Conservation (phyloP, 768 basidiomycete genomes). For the Exidia glandulosa region DNA sequence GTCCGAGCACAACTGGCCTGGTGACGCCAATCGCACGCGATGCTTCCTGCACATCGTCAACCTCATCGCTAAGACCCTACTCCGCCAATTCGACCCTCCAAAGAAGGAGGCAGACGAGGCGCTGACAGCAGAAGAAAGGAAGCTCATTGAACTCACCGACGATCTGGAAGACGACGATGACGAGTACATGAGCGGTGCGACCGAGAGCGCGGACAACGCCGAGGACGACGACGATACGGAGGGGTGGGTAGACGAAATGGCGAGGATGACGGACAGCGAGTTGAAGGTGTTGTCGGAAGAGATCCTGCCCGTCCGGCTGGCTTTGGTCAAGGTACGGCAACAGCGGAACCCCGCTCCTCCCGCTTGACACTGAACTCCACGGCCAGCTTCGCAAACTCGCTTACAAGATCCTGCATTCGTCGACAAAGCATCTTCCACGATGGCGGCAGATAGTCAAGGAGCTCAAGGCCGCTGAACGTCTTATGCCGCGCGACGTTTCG, state of each 20-base stretch:
- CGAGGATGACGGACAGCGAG: constrained; percentile 7
- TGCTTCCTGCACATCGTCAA: constrained; percentile 23
- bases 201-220: constrained; percentile 26
- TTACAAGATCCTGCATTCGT: constrained; percentile 15
- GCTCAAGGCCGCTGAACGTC: constrained; percentile 4
- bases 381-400: constrained; percentile 13
- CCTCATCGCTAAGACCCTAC: constrained; percentile 18
- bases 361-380: not conserved
- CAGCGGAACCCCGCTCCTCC: constrained; percentile 16
- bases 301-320: constrained; percentile 14
- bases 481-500: constrained; percentile 27
- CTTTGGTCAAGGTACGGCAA: constrained; percentile 23
- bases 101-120: constrained; percentile 5
- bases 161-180: constrained; percentile 6
- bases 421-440: constrained; percentile 19
- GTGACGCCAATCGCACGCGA: constrained; percentile 9
- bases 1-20: constrained; percentile 12
- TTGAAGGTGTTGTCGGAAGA: constrained; percentile 8
- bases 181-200: constrained; percentile 4
- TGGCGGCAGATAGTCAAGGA: constrained; percentile 15
- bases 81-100: constrained; percentile 23
- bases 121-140: no score
- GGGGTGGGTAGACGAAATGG: constrained; percentile 19
- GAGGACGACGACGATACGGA: constrained; percentile 12
- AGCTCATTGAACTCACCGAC: no score